Evolutionary conservation across 768 basidiomycete genomes (phyloP), one percentile per base, ranked within the genome.

Genomic region (Botryobasidium botryosum): DNA sequence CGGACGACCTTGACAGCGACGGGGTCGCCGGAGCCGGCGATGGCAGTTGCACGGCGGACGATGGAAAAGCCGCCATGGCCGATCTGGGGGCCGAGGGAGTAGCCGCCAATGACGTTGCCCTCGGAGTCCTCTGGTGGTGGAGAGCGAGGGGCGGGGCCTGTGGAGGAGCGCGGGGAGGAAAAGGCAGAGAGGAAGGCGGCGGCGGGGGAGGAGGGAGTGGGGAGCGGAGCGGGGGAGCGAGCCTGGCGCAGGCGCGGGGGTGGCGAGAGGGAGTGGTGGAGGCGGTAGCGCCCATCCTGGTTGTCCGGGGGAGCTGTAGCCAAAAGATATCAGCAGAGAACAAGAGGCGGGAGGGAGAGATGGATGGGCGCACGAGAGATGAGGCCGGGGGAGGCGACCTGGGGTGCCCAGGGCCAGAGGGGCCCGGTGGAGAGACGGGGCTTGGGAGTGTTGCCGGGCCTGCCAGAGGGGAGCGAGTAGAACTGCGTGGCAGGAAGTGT

Each of bases 1-100:
- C 71, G 69, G 32, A 91, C 71, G 52, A 90, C 82, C 60, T 91
- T 91, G 60, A 90, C 77, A 6, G 88, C 88, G 37, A 79, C 75
- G 2, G 74, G 63, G 37, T 69, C 68, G 26, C 76, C 82, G 2
- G 79, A n/a, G n/a, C n/a, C 76, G 3, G 69, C 60, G 5, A 74
- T 67, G 6, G 72, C 69, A 3, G 61, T 72, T 1, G 79, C 88
- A 5, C 72, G 71, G 43, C 81, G 64, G 47, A 92, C 82, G 47
- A 74, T 75, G 12, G 85, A 85, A 58, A 86, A 85, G 5, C 75
- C 80, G 6, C 90, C 88, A 48, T 72, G 67, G 21, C 82, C 88
- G 10, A 92, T 71, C 51, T 80, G 65, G 25, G 68, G 67, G 13
- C 84, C 88, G 0, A 94, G 69, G 5, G 68, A 72, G 56, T 87